These are phyloP conservation scores for Starmerella apis DNA, from an alignment of 805 yeast species.

Conservation along the genomic window DNA sequence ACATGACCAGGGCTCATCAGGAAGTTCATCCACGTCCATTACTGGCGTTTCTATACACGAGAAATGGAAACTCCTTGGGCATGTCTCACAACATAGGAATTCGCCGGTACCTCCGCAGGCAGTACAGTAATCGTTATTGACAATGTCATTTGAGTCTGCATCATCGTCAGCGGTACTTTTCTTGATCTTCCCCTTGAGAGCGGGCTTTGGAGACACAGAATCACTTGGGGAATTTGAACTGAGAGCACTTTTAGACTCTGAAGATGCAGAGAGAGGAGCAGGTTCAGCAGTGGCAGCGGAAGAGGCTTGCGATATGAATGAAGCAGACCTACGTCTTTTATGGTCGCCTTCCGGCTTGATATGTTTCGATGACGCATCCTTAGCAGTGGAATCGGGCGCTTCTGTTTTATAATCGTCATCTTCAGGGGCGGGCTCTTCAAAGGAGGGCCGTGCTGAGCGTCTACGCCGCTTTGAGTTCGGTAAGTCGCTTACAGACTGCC, in stretches of 20 bases:
- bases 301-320: not conserved
- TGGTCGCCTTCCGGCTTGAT: not conserved
- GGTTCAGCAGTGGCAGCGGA: not conserved
- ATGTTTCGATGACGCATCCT: not conserved
- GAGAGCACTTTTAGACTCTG: not conserved
- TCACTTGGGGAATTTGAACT: not conserved
- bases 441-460: slow-evolving; percentile 7
- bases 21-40: slow-evolving; percentile 39
- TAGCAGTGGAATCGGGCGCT: not conserved
- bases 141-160: slow-evolving; percentile 14
- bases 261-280: not conserved
- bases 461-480: slow-evolving; percentile 2
- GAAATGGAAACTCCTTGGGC: slow-evolving; percentile 88
- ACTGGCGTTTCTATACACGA: slow-evolving; percentile 85
- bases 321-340: not conserved
- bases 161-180: slow-evolving; percentile 12
- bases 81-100: slow-evolving; percentile 85
- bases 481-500: not conserved
- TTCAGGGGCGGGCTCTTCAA: not conserved
- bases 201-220: slow-evolving; percentile 1
- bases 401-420: not conserved
- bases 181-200: not conserved
- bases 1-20: slow-evolving; percentile 88
- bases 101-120: slow-evolving; percentile 84
- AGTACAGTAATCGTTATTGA: slow-evolving; percentile 83